A percentile compares a stretch with the other conserved stretches of the same genome.
These are phyloP conservation scores for Colletotrichum sp. DNA, from an alignment of 2,329 filamentous ascomycete species.

Conservation along the genomic window DNA sequence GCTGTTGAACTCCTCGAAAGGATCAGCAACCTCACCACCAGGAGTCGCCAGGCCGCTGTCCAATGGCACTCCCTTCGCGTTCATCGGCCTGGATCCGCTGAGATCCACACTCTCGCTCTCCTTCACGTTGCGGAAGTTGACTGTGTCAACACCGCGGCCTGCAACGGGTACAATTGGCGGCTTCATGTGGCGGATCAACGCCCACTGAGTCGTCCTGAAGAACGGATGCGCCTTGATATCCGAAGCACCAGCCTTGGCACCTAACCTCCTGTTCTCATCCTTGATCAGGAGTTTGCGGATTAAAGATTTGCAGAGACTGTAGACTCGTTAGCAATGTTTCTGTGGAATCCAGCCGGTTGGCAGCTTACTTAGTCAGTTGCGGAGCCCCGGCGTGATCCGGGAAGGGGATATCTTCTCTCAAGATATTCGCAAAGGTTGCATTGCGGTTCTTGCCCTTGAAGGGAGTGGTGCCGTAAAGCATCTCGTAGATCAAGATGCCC, in stretches of 20 bases:
- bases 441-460: constrained; percentile 99
- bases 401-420: constrained; percentile 95
- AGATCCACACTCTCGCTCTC: constrained; percentile 96
- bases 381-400: constrained; percentile 85
- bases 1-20: constrained; percentile 98
- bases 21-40: constrained; percentile 78
- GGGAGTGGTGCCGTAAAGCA: constrained; percentile 97
- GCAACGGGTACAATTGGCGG: constrained; percentile 95
- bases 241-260: constrained; percentile 91
- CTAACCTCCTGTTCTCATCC: constrained; percentile 91
- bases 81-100: constrained; percentile 59
- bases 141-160: constrained; percentile 87
- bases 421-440: constrained; percentile 95
- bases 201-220: constrained; percentile 96
- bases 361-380: constrained; percentile 82
- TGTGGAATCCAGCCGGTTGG: not conserved
- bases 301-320: constrained; percentile 91
- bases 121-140: constrained; percentile 98
- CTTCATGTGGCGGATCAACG: constrained; percentile 95
- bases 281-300: constrained; percentile 98
- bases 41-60: constrained; percentile 88
- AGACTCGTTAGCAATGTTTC: constrained; percentile 5
- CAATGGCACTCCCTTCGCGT: constrained; percentile 79
- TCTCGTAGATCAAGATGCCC: constrained; percentile 97
- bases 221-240: constrained; percentile 97